Evolutionary conservation across 345 rosid species (phyloP).

Genomic region (Chamaenerion angustifolium): DNA sequence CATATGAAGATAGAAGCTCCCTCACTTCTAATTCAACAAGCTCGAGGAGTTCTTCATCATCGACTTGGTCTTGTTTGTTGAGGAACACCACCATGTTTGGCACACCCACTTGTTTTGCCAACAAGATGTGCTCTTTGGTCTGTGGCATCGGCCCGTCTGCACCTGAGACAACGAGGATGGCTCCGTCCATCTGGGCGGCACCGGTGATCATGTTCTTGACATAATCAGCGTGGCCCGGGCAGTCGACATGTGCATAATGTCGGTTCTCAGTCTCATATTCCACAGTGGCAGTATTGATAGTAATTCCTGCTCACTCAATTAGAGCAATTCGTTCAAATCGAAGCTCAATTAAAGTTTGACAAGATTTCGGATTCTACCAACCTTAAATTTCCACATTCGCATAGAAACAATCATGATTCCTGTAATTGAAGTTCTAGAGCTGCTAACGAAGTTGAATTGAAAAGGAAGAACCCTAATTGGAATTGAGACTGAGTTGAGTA

Average conservation of each 20-base stretch:
- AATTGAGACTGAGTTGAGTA: slow-evolving; percentile 6
- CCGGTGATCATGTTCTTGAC: slow-evolving; percentile 91
- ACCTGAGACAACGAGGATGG: slow-evolving; percentile 68
- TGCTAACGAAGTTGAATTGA: too few species aligned
- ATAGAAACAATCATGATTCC: too few species aligned
- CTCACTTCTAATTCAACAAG: slow-evolving; percentile 96
- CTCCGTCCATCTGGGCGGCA: slow-evolving; percentile 92
- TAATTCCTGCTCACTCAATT: slow-evolving; percentile 25
- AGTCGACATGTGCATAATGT: slow-evolving; percentile 89
- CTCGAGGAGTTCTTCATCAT: slow-evolving; percentile 74
- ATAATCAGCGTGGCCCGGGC: slow-evolving; percentile 87
- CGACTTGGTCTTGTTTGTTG: slow-evolving; percentile 88
- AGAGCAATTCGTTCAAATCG: background rate
- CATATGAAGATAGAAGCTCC: slow-evolving; percentile 68
- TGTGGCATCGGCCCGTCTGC: slow-evolving; percentile 95
- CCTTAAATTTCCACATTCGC: too few species aligned
- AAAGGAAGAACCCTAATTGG: background rate
- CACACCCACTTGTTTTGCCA: slow-evolving; percentile 86
- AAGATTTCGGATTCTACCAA: too few species aligned
- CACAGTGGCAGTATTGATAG: slow-evolving; percentile 84
- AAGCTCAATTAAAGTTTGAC: too few species aligned
- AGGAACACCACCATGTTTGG: slow-evolving; percentile 82
- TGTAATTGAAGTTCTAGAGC: too few species aligned
- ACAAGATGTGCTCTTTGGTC: slow-evolving; percentile 75
- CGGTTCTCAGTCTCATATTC: slow-evolving; percentile 84